phyloP scores from a whole-genome alignment of 2,329 filamentous ascomycete species.

The Ophiostoma triangulosporum region DNA sequence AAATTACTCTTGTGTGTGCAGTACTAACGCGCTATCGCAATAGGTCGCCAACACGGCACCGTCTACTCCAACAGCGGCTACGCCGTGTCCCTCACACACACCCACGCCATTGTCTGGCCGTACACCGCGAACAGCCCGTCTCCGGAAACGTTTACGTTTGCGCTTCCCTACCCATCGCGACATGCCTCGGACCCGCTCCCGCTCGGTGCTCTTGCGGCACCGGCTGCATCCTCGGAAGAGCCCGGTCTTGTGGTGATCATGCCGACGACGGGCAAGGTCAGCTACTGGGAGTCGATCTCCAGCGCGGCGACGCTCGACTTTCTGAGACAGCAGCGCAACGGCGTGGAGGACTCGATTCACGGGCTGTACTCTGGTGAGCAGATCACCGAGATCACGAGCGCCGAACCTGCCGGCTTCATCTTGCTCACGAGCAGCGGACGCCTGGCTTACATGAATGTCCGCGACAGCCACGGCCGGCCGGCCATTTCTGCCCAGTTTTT shows the following conservation, averaged over 20 bases:
- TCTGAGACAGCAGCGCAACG: conserved; percentile 67
- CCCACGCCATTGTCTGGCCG: conserved; percentile 80
- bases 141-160: conserved; percentile 67
- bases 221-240: conserved; percentile 63
- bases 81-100: conserved; percentile 66
- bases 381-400: conserved; percentile 64
- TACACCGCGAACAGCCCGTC: conserved; percentile 58
- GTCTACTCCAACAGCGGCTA: conserved; percentile 55
- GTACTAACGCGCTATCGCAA: conserved; percentile 3
- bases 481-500: conserved; percentile 67
- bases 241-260: conserved; percentile 79
- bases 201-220: conserved; percentile 68
- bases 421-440: conserved; percentile 75
- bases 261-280: conserved; percentile 69
- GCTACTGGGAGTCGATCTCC: conserved; percentile 93
- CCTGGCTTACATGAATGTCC: conserved; percentile 71
- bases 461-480: conserved; percentile 77
- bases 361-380: conserved; percentile 69
- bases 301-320: conserved; percentile 74
- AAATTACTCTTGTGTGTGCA: neutral
- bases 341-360: conserved; percentile 60
- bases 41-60: conserved; percentile 52
- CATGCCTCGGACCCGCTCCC: conserved; percentile 58
- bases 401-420: conserved; percentile 76
- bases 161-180: conserved; percentile 60